These are phyloP conservation scores for Panus rudis DNA, from an alignment of 768 basidiomycete species.

Conservation along the genomic window DNA sequence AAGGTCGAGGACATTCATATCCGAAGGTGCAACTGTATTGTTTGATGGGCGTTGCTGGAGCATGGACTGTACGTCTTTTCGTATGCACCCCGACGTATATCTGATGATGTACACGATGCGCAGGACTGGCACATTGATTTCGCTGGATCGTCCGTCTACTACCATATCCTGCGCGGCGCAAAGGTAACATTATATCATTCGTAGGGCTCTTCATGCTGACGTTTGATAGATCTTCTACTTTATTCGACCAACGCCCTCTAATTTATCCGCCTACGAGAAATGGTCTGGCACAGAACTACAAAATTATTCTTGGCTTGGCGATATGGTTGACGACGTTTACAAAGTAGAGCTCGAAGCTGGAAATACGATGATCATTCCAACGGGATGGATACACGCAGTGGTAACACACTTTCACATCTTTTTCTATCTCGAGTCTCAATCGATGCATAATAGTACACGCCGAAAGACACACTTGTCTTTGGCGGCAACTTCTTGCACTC, in stretches of 20 bases:
- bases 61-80: constrained; percentile 75
- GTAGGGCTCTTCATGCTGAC: neutral
- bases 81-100: neutral
- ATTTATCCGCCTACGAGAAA: constrained; percentile 83
- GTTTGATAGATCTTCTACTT: constrained; percentile 83
- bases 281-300: constrained; percentile 95
- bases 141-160: constrained; percentile 96
- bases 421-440: neutral
- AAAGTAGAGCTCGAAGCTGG: constrained; percentile 72
- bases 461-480: constrained; percentile 87
- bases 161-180: constrained; percentile 80
- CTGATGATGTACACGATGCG: neutral
- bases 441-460: constrained; percentile 60
- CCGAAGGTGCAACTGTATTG: constrained; percentile 97
- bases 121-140: constrained; percentile 99
- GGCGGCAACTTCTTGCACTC: constrained; percentile 98
- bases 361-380: constrained; percentile 91
- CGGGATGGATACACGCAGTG: constrained; percentile 98
- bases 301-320: constrained; percentile 84
- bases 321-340: constrained; percentile 85
- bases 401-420: constrained; percentile 39
- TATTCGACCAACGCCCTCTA: constrained; percentile 79
- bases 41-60: constrained; percentile 88
- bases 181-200: constrained; percentile 45
- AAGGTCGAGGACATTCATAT: constrained; percentile 60